Base-by-base conservation (phyloP, 805 yeast species). In the Saccharomycopsis fibuligera region DNA sequence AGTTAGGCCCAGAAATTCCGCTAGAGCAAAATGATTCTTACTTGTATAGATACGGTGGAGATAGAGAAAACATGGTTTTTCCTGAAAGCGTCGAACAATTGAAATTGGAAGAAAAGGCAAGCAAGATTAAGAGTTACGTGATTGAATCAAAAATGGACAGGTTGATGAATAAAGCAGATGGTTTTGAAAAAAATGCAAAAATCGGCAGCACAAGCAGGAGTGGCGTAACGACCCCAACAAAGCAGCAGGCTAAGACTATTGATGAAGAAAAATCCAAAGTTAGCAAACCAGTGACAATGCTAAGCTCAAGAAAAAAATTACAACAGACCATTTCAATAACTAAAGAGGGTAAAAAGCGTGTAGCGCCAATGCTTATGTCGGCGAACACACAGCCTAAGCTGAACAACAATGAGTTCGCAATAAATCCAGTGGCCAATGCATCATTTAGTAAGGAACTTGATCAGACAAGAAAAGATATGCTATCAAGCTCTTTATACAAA, bases 21-120 rank as follows among this genome's bases (percentile, higher is more conserved):
- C 60, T 81, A 35, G 90, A 77, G 36, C 76, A 75, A 56, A 80
- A 84, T 50, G 83, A 79, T 50, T 72, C 76, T 37, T 84, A 86
- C 50, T 71, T 91, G 49, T 81, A 84, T 56, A 74, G 88, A 56
- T 91, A 85, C 61, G 98, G 99, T 54, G 89, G 86, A 2, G 95
- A 86, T 54, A 75, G 89, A 49, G 96, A 90, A 55, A 76, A 86
- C 6, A 71, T 84, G 68, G 82, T 83, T 19, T 85, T 88, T 57
- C 96, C 96, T 0, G 98, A 91, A 60, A 83, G 93, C 63, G 75
- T 83, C 1, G 83, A 79, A 46, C 97, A 90, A 63, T 69, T 91
- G 48, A 62, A 68, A 3, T 66, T 91, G 21, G 96, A 89, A 56
- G 87, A 82, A 35, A 70, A 71, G 53, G 79, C 86, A 1, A 29